A percentile compares a stretch with the other conserved stretches of the same genome.
Conservation (phyloP, 2,329 filamentous ascomycete species). For the Penicillium sp. region DNA sequence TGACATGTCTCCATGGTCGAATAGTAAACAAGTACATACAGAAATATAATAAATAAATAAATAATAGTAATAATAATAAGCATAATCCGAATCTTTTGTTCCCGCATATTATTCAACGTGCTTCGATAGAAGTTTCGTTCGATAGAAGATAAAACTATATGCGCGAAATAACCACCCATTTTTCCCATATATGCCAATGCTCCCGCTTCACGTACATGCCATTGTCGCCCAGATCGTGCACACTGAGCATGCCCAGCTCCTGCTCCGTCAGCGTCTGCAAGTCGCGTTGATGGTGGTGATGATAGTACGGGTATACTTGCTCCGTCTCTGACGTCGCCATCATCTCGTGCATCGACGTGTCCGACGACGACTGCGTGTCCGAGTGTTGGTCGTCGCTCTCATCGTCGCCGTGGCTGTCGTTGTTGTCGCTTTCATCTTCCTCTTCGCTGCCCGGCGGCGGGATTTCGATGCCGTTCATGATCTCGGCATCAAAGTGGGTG, state of each 20-base stretch:
- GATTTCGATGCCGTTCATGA: constrained; percentile 21
- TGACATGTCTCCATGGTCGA: no score
- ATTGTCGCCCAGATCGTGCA: constrained; percentile 35
- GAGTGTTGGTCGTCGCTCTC: neutral
- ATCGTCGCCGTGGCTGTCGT: constrained; percentile 12
- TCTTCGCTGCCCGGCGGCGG: constrained; percentile 6
- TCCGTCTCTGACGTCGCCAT: constrained; percentile 11
- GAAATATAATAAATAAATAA: no score
- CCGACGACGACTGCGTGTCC: constrained; percentile 17
- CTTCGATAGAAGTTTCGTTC: no score
- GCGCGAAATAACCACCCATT: constrained; percentile 31
- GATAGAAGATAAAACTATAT: neutral
- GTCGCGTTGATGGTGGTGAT: neutral
- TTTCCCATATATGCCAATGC: constrained; percentile 35
- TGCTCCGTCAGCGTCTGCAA: constrained; percentile 18
- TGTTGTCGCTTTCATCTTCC: constrained; percentile 4
- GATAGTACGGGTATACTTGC: constrained; percentile 10
- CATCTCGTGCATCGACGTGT: constrained; percentile 7
- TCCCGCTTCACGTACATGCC: constrained; percentile 30
- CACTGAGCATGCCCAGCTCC: constrained; percentile 24
- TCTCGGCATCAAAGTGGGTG: constrained; percentile 47
- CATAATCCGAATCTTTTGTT: neutral
- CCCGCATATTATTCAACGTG: neutral
- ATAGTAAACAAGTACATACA: no score
- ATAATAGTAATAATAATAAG: no score